A percentile compares a stretch with the other conserved stretches of the same genome.
phyloP scores from a whole-genome alignment of 371 early-diverging fungal genomes.

The Mortierella sp. region DNA sequence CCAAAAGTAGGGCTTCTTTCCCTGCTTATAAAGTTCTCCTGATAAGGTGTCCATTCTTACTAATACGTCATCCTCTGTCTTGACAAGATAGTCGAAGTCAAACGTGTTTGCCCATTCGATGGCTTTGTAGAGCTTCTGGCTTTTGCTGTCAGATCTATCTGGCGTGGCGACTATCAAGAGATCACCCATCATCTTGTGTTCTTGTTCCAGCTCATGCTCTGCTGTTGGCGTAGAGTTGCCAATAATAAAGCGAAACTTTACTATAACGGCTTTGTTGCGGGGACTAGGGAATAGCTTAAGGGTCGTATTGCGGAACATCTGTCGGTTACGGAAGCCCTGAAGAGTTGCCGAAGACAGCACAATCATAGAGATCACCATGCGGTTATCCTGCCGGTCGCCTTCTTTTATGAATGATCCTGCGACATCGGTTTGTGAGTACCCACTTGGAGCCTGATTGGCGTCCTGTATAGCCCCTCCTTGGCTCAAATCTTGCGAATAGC shows the following conservation, averaged over 20 bases:
- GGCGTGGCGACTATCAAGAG: slow-evolving; percentile 62
- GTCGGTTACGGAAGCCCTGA: slow-evolving; percentile 63
- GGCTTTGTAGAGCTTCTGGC: slow-evolving; percentile 65
- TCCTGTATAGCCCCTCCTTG: slow-evolving; percentile 52
- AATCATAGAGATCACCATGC: slow-evolving; percentile 60
- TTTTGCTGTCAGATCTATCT: slow-evolving; percentile 65
- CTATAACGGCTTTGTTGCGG: slow-evolving; percentile 60
- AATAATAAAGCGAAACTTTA: slow-evolving; percentile 65
- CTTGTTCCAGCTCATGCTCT: slow-evolving; percentile 59
- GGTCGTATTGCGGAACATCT: slow-evolving; percentile 69
- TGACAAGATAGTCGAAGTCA: slow-evolving; percentile 65
- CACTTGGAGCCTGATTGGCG: slow-evolving; percentile 34
- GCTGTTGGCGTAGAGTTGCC: slow-evolving; percentile 59
- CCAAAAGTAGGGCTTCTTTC: slow-evolving; percentile 49
- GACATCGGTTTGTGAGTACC: slow-evolving; percentile 46
- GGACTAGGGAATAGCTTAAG: slow-evolving; percentile 65
- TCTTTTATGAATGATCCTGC: slow-evolving; percentile 36
- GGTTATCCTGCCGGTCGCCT: slow-evolving; percentile 23
- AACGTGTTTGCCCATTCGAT: slow-evolving; percentile 69
- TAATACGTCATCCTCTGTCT: slow-evolving; percentile 55
- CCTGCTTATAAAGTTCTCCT: slow-evolving; percentile 50
- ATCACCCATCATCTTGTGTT: slow-evolving; percentile 61
- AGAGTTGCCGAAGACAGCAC: slow-evolving; percentile 71
- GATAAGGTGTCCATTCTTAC: slow-evolving; percentile 52
- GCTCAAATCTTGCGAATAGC: background rate